Evolutionary conservation across 2,329 filamentous ascomycete genomes (phyloP), one percentile per base, ranked within the genome.

Genomic region (Aureobasidium musti): DNA sequence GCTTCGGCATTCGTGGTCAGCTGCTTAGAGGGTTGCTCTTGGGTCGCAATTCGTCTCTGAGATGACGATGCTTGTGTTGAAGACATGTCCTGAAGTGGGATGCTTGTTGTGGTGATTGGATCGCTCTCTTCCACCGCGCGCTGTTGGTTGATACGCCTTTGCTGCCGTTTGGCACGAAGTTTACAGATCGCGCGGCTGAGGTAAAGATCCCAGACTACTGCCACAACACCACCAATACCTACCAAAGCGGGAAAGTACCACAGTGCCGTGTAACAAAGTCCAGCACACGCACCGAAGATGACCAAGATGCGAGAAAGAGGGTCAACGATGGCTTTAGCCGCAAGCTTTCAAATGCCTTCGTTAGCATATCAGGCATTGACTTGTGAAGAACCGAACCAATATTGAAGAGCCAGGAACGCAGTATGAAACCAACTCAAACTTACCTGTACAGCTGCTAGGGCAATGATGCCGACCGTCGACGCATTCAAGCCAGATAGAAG

Each of bases 171-270:
- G 10, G 59, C 59, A 19, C 8, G 23, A 1, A 52, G 8, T 17
- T 17, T 39, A 8, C 33, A 33, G 2, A 63, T 52, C 4, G 23
- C 21, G 1, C 47, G 45, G 11, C 59, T 63, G 2, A 63, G 45
- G 19, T 45, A 63, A 13, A 71, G 50, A 74, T 91, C 89, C 79
- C 85, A 87, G 0, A 84, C 63, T 0, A 86, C 74, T 0, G 86
- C 84, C 0, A 76, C 74, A 1, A 82, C 13, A 0, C 88, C 89
- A 0, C 82, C 84, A 1, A 80, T 69, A 0, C 83, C 70, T 76
- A 91, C 87, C 5, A 92, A 73, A 0, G 86, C 71, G 0, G 90
- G 90, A 53, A 91, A 92, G 70, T 90, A 92, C 90, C 90, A 92
- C 0, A 92, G 76, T 0, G 88, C 85, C 59, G 87, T 91, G 71